Evolutionary conservation across 768 basidiomycete species (phyloP).

Genomic region (Leccinum ochraceum): DNA sequence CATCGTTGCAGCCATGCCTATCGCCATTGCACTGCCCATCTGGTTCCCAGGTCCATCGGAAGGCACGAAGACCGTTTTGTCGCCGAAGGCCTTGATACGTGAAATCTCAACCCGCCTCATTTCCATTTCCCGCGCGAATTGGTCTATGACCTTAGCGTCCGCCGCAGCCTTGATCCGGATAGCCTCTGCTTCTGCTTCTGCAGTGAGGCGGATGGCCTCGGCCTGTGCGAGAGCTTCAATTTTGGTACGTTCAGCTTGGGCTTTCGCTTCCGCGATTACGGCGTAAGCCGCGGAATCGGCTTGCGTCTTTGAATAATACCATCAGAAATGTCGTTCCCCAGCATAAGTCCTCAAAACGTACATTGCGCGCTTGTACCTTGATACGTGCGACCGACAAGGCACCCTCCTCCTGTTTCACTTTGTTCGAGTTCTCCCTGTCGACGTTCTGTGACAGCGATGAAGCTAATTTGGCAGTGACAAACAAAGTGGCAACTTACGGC

Average conservation of each 20-base stretch:
- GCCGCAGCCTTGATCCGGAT: slow-evolving; percentile 63
- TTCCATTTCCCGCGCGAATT: slow-evolving; percentile 78
- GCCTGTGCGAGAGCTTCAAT: slow-evolving; percentile 80
- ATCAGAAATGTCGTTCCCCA: slow-evolving; percentile 9
- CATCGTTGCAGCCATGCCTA: slow-evolving; percentile 72
- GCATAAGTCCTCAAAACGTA: slow-evolving; percentile 21
- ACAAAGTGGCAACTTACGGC: slow-evolving; percentile 48
- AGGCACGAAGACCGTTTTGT: slow-evolving; percentile 71
- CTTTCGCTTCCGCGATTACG: slow-evolving; percentile 72
- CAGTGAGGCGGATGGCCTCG: slow-evolving; percentile 72
- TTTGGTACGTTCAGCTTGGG: slow-evolving; percentile 61
- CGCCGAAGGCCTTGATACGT: slow-evolving; percentile 64
- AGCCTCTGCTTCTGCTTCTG: slow-evolving; percentile 74
- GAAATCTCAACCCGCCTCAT: slow-evolving; percentile 64
- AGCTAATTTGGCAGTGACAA: background rate
- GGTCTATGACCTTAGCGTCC: slow-evolving; percentile 59
- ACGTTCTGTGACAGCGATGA: slow-evolving; percentile 55
- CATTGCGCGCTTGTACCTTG: slow-evolving; percentile 63
- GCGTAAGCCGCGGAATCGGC: slow-evolving; percentile 78
- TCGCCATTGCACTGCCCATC: slow-evolving; percentile 61
- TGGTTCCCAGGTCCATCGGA: slow-evolving; percentile 56
- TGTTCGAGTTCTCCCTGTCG: slow-evolving; percentile 85
- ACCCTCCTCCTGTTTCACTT: slow-evolving; percentile 84
- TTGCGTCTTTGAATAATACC: slow-evolving; percentile 44
- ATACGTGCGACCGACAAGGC: slow-evolving; percentile 74